phyloP scores from a whole-genome alignment of 352 stramenopile genomes.

The Phytophthora foliorum region DNA sequence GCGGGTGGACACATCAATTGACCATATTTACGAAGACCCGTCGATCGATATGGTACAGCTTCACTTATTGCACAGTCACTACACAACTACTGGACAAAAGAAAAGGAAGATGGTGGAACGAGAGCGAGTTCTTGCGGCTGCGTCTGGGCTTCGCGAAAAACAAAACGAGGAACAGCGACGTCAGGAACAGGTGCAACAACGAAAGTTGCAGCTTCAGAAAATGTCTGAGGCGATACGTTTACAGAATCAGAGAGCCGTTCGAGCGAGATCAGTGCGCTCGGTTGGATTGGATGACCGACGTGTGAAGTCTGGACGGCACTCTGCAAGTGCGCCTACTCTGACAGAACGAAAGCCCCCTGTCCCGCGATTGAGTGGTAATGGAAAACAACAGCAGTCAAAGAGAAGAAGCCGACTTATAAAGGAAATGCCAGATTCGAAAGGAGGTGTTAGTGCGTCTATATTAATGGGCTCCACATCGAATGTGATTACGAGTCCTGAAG shows the following conservation, averaged over 20 bases:
- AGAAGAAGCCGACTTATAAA: conserved; percentile 21
- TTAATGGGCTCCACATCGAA: conserved; percentile 18
- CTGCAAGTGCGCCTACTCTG: conserved; percentile 17
- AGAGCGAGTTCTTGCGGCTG: conserved; percentile 53
- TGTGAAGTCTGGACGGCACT: background rate
- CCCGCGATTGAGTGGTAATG: conserved; percentile 50
- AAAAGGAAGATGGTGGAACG: conserved; percentile 56
- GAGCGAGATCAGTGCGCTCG: conserved; percentile 5
- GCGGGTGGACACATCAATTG: conserved; percentile 58
- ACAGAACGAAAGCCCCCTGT: conserved; percentile 64
- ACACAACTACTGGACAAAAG: conserved; percentile 30
- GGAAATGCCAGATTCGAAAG: background rate
- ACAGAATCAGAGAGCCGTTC: conserved; percentile 52
- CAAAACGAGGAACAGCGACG: conserved; percentile 32
- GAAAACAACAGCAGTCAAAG: conserved; percentile 15
- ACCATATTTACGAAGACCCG: conserved; percentile 68
- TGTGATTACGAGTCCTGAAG: background rate
- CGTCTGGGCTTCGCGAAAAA: conserved; percentile 50
- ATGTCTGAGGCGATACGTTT: conserved; percentile 66
- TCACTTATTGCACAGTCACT: conserved; percentile 46
- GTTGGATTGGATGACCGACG: background rate
- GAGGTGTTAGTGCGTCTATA: conserved; percentile 36
- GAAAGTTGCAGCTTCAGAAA: conserved; percentile 55
- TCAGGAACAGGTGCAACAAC: conserved; percentile 41
- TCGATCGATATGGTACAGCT: conserved; percentile 61